These are phyloP conservation scores for Fusarium sp. DNA, from an alignment of 2,329 filamentous ascomycete species.

Conservation along the genomic window DNA sequence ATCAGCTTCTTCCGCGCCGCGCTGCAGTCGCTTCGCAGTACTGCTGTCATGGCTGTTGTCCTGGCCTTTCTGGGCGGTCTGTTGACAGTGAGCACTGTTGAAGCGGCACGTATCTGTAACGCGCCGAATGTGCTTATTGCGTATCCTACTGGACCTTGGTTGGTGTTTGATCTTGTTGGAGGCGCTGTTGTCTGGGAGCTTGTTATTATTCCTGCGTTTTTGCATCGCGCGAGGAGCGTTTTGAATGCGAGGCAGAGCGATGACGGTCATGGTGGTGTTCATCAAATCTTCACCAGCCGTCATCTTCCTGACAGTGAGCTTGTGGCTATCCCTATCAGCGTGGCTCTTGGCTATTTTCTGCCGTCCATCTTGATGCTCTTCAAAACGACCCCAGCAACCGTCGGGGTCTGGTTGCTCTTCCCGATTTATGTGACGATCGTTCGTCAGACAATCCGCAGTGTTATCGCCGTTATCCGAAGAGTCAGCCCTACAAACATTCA, in stretches of 20 bases:
- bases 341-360: slow-evolving; percentile 60
- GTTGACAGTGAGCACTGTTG: slow-evolving; percentile 61
- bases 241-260: slow-evolving; percentile 36
- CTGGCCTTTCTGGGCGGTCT: slow-evolving; percentile 60
- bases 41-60: slow-evolving; percentile 55
- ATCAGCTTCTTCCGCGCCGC: slow-evolving; percentile 62
- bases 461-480: slow-evolving; percentile 42
- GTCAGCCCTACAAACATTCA: slow-evolving; percentile 52
- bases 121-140: slow-evolving; percentile 51
- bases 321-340: slow-evolving; percentile 64
- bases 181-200: slow-evolving; percentile 65
- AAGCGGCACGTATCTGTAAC: slow-evolving; percentile 60
- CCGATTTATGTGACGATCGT: slow-evolving; percentile 61
- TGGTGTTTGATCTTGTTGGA: slow-evolving; percentile 61
- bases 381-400: slow-evolving; percentile 51
- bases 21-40: slow-evolving; percentile 54
- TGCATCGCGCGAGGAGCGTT: slow-evolving; percentile 56
- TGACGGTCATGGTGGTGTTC: slow-evolving; percentile 31
- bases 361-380: slow-evolving; percentile 61
- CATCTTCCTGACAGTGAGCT: slow-evolving; percentile 63
- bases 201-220: slow-evolving; percentile 61
- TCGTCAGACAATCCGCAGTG: slow-evolving; percentile 52
- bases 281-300: slow-evolving; percentile 43
- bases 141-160: slow-evolving; percentile 56
- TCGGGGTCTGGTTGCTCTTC: slow-evolving; percentile 64